A percentile compares a stretch with the other conserved stretches of the same genome.
phyloP scores from a whole-genome alignment of 164 flowering plant genomes.

The Aristolochia californica region DNA sequence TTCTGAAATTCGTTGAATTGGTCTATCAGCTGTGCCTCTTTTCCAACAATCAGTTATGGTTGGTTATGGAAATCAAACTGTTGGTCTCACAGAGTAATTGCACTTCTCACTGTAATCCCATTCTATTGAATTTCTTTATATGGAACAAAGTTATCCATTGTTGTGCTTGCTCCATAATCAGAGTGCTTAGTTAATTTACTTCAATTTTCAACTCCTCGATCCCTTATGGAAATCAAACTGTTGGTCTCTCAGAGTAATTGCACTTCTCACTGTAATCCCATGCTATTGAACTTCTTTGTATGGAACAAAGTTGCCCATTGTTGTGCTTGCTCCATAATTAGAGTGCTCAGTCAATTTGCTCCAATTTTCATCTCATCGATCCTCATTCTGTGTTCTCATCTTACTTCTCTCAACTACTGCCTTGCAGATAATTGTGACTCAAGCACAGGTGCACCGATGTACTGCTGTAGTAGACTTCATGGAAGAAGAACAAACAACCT shows the following conservation, averaged over 20 bases:
- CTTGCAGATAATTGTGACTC: constrained; percentile 49
- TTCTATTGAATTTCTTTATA: not conserved
- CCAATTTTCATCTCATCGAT: not conserved
- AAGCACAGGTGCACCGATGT: constrained; percentile 51
- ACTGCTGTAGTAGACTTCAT: constrained; percentile 48
- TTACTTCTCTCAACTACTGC: not conserved
- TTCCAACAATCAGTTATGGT: no score
- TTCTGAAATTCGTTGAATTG: no score
- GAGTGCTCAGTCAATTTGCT: not conserved
- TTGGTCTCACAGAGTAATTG: no score
- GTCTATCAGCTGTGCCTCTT: no score
- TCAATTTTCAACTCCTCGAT: not conserved
- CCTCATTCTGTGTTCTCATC: not conserved
- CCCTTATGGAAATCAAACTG: no score
- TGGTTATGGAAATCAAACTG: no score
- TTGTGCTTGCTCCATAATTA: not conserved
- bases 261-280: no score
- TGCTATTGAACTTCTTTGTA: not conserved
- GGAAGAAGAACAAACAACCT: constrained; percentile 32
- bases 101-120: no score
- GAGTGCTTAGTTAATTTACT: not conserved
- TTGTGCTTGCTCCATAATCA: not conserved
- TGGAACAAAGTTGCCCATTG: not conserved
- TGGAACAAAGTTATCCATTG: not conserved
- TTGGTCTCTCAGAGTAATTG: no score